Base-by-base conservation (phyloP, 2,329 filamentous ascomycete genomes). In the Xylaria multiplex region DNA sequence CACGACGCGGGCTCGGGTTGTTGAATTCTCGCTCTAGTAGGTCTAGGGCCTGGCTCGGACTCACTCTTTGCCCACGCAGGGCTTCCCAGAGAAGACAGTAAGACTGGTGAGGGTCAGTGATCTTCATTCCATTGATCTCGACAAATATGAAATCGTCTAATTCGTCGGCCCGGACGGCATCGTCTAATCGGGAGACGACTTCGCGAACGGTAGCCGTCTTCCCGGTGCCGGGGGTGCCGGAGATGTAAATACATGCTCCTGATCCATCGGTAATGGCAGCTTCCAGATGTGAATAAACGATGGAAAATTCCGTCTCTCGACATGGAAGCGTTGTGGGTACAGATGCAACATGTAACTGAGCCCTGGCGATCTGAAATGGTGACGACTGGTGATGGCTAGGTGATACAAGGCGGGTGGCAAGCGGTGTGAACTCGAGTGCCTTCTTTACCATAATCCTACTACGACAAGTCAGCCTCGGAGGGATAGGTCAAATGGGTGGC, bases 121-220 rank as follows among this genome's bases (percentile, higher is more conserved):
- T 94, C 82, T 99, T 99, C 96, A 99, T 98, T 71, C 96, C 96
- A 79, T 99, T 99, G 81, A 99, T 98, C 79, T 99, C 96, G 68
- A 99, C 94, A 72, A 99, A 99, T 65, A 97, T 97, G 79, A 99
- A 99, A 77, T 98, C 95, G 74, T 99, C 96, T 48, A 99, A 85
- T 79, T 98, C 95, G 75, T 99, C 96, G 7, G 91, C 89, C 54
- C 88, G 85, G 1, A 98, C 96, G 0, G 93, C 90, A n/a, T 91
- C 88, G 72, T 98, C 95, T 8, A 99, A 85, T 67, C 93, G 91
- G 5, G 91, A 89, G 16, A 99, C 91, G 1, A 98, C 96, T 79
- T 99, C 96, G 54, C 96, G 91, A 9, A 99, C 96, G 0, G 96
- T 99, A 13, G 96, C 96, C 1, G 96, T 99, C 79, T 99, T 99